Evolutionary conservation across 306 rosid species (phyloP).

Genomic region (Lablab purpureus): DNA sequence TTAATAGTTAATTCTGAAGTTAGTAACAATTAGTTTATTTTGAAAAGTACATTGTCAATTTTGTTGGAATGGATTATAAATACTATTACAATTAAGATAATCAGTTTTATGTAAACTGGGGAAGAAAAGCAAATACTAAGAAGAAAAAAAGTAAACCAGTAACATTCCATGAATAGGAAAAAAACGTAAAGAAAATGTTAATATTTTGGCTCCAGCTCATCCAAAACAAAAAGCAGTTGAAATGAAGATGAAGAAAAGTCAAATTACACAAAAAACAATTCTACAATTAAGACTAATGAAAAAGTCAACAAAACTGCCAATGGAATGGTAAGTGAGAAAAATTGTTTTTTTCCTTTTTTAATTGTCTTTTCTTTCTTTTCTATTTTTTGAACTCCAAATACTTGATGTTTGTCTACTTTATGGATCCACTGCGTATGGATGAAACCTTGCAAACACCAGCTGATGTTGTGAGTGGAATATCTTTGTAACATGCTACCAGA

Average conservation of each 20-base stretch:
- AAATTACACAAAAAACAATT: constrained; percentile 24
- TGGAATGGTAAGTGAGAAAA: not conserved
- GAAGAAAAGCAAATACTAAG: not conserved
- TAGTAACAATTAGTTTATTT: too few species aligned
- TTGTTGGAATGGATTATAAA: not conserved
- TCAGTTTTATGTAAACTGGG: not conserved
- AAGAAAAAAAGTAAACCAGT: not conserved
- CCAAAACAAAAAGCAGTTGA: not conserved
- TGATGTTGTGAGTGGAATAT: constrained; percentile 80
- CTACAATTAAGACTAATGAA: constrained; percentile 9
- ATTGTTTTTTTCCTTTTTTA: not conserved
- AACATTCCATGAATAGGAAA: not conserved
- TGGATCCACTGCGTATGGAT: constrained; percentile 66
- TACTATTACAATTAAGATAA: not conserved
- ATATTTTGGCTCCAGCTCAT: constrained; percentile 32
- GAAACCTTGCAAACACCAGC: constrained; percentile 86
- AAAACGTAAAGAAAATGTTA: not conserved
- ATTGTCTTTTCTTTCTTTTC: not conserved
- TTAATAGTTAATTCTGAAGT: too few species aligned
- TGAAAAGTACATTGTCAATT: not conserved
- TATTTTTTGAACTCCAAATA: constrained; percentile 11
- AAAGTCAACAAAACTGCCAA: constrained; percentile 12
- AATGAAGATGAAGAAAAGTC: constrained; percentile 7
- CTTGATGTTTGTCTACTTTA: constrained; percentile 57
- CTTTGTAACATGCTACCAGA: constrained; percentile 77